Evolutionary conservation across 345 rosid species (phyloP).

Genomic region (Sisymbrium irio): DNA sequence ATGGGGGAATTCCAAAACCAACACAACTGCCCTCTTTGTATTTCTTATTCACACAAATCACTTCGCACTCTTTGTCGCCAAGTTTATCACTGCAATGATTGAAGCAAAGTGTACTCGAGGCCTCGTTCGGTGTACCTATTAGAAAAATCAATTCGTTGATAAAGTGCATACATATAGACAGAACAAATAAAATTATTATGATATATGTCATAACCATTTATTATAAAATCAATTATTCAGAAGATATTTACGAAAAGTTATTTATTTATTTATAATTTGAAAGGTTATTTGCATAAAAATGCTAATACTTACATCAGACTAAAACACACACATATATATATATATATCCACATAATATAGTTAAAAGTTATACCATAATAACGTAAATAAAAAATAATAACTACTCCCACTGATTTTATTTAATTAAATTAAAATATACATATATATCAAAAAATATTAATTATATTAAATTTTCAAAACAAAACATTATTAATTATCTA

Average conservation of each 20-base stretch:
- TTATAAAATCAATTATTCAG: not conserved
- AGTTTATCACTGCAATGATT: conserved; percentile 3
- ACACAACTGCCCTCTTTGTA: conserved; percentile 24
- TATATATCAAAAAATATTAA: no score
- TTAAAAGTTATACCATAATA: no score
- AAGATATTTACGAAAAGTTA: not conserved
- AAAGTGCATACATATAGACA: not conserved
- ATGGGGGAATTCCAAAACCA: conserved; percentile 11
- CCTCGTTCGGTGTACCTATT: not conserved
- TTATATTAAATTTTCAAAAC: no score
- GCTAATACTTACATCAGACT: not conserved
- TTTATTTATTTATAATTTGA: not conserved
- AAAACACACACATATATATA: no score
- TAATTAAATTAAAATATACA: no score
- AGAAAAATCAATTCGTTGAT: not conserved
- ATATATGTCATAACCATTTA: not conserved
- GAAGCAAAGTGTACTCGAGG: not conserved
- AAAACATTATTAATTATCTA: no score
- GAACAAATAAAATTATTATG: not conserved
- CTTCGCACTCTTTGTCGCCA: conserved; percentile 14
- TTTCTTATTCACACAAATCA: conserved; percentile 9
- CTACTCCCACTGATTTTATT: no score
- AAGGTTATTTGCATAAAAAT: not conserved
- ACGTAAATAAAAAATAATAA: no score
- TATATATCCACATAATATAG: no score